phyloP scores from a whole-genome alignment of 2,329 filamentous ascomycete genomes.

The Westerdykella sp. region DNA sequence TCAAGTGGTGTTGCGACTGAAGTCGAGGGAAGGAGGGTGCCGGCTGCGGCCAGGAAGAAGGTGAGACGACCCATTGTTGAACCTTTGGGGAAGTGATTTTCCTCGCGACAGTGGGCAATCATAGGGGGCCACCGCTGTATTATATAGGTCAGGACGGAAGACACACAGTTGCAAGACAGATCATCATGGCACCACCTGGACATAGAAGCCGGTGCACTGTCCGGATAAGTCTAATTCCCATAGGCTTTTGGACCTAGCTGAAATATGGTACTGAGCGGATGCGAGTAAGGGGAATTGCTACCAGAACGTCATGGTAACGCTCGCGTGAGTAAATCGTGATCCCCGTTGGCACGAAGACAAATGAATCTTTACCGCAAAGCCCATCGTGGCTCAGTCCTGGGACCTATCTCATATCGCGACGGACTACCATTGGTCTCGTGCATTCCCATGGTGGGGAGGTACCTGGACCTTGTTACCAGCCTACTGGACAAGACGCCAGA shows the following conservation, averaged over 20 bases:
- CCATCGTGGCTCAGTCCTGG: not conserved
- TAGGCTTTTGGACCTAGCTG: too few relatives aligned
- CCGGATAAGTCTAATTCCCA: too few relatives aligned
- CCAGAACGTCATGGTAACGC: too few relatives aligned
- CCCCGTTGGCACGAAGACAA: too few relatives aligned
- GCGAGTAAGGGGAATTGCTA: too few relatives aligned
- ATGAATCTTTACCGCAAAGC: too few relatives aligned
- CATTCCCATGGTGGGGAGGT: not conserved
- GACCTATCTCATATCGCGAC: not conserved
- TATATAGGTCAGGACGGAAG: slow-evolving; percentile 2
- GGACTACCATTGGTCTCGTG: not conserved
- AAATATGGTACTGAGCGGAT: too few relatives aligned
- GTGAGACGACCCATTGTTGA: slow-evolving; percentile 7
- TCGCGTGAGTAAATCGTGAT: too few relatives aligned
- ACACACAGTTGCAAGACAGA: not conserved
- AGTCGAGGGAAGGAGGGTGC: slow-evolving; percentile 5
- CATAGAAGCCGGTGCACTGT: too few relatives aligned
- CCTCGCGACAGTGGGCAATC: slow-evolving; percentile 1
- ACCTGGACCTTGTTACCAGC: not conserved
- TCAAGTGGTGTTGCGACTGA: slow-evolving; percentile 8
- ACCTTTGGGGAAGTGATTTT: not conserved
- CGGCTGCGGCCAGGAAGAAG: slow-evolving; percentile 10
- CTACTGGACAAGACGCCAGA: not conserved
- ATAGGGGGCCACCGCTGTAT: not conserved
- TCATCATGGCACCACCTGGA: too few relatives aligned